A percentile compares a stretch with the other conserved stretches of the same genome.
These are phyloP conservation scores for Stephania cephalantha DNA, from an alignment of 164 flowering plant genomes.

Conservation along the genomic window DNA sequence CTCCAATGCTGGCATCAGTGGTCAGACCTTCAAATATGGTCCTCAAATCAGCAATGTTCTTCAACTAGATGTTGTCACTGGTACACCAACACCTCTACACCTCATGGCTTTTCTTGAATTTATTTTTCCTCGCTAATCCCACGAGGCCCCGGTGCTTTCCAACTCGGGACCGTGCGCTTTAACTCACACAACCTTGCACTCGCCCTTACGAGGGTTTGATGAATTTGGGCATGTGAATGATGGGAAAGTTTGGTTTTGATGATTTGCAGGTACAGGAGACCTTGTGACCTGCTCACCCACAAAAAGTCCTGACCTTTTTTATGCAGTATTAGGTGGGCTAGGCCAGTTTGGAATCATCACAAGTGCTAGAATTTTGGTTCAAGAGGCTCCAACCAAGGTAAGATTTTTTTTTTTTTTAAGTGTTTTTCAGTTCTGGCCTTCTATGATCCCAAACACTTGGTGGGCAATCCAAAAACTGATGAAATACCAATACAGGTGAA, in stretches of 20 bases:
- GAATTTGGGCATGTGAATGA: neutral
- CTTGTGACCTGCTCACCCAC: conserved; percentile 32
- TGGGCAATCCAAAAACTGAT: neutral
- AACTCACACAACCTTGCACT: too few relatives aligned
- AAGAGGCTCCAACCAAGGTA: conserved; percentile 36
- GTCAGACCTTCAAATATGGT: conserved; percentile 42
- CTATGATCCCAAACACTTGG: neutral
- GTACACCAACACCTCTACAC: conserved; percentile 8
- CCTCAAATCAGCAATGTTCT: conserved; percentile 44
- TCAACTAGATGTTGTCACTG: conserved; percentile 42
- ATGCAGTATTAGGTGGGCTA: conserved; percentile 42
- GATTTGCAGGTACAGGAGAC: conserved; percentile 33
- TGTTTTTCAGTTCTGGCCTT: neutral
- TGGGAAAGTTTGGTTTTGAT: neutral
- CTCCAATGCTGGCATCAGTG: conserved; percentile 48
- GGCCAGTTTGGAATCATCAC: conserved; percentile 55
- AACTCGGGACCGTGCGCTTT: too few relatives aligned
- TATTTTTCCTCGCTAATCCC: neutral
- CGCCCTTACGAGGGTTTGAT: too few relatives aligned
- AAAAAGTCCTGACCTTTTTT: conserved; percentile 31
- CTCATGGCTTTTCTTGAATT: too few relatives aligned
- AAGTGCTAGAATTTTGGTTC: conserved; percentile 34
- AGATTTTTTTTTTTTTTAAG: neutral
- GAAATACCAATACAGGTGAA: conserved; percentile 20
- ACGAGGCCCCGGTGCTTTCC: neutral